These are phyloP conservation scores for Ogataea haglerorum DNA, from an alignment of 805 yeast genomes.

Conservation along the genomic window DNA sequence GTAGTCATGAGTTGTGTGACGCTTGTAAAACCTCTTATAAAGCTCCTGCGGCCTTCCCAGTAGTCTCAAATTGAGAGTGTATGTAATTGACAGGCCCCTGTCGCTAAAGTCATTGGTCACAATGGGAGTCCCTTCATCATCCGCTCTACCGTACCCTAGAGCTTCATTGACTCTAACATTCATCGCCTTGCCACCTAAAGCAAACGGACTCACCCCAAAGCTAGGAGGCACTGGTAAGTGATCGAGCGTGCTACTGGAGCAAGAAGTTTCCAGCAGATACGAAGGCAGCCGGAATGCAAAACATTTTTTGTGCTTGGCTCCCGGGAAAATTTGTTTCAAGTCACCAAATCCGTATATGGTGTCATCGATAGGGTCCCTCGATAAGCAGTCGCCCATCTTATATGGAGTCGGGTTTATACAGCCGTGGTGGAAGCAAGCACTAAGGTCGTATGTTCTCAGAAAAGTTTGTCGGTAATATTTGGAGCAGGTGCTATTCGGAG, in stretches of 20 bases:
- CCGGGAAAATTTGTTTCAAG: slow-evolving; percentile 44
- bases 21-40: slow-evolving; percentile 22
- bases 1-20: slow-evolving; percentile 19
- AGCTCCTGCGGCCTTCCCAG: slow-evolving; percentile 42
- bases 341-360: slow-evolving; percentile 40
- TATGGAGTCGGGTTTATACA: slow-evolving; percentile 17
- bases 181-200: slow-evolving; percentile 23
- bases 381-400: neutral
- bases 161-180: slow-evolving; percentile 33
- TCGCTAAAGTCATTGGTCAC: slow-evolving; percentile 44
- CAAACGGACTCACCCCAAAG: slow-evolving; percentile 35
- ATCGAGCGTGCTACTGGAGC: slow-evolving; percentile 39
- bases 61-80: slow-evolving; percentile 52
- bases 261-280: slow-evolving; percentile 47
- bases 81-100: slow-evolving; percentile 42
- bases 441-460: slow-evolving; percentile 48
- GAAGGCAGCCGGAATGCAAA: slow-evolving; percentile 56
- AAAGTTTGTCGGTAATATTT: slow-evolving; percentile 30
- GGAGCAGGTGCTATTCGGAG: neutral
- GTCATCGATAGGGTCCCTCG: slow-evolving; percentile 25
- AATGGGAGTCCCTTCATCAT: slow-evolving; percentile 51
- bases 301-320: slow-evolving; percentile 48
- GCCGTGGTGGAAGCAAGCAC: slow-evolving; percentile 48
- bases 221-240: slow-evolving; percentile 41
- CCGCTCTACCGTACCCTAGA: slow-evolving; percentile 54